These are phyloP conservation scores for Fusarium proliferatum DNA, from an alignment of 2,329 filamentous ascomycete species.

Conservation along the genomic window DNA sequence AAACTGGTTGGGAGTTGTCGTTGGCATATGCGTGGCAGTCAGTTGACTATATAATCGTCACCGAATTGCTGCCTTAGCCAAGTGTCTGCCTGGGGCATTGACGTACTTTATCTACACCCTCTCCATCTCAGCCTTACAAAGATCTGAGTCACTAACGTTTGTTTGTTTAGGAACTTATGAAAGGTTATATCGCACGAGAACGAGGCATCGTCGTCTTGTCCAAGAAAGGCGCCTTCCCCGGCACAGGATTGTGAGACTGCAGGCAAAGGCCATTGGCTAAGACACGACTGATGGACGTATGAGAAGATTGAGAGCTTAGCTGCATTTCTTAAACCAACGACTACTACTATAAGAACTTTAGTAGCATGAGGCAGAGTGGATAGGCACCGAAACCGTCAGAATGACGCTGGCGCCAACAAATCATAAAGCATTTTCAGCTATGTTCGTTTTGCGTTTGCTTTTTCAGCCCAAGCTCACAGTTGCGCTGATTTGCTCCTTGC, in stretches of 20 bases:
- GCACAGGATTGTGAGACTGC: constrained; percentile 73
- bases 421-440: constrained; percentile 26
- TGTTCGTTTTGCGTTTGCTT: constrained; percentile 28
- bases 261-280: constrained; percentile 10
- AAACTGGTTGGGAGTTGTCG: neutral
- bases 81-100: constrained; percentile 41
- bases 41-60: constrained; percentile 45
- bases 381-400: constrained; percentile 16
- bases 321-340: constrained; percentile 12
- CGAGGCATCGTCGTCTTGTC: constrained; percentile 91
- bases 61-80: constrained; percentile 33
- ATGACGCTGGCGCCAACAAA: constrained; percentile 39
- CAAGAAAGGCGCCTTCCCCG: constrained; percentile 93
- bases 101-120: constrained; percentile 31
- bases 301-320: constrained; percentile 23
- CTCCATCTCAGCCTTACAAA: constrained; percentile 39
- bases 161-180: constrained; percentile 83
- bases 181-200: constrained; percentile 96
- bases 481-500: constrained; percentile 7
- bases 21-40: constrained; percentile 31
- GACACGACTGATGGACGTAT: constrained; percentile 3
- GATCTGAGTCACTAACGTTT: constrained; percentile 50
- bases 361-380: constrained; percentile 18
- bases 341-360: constrained; percentile 5
- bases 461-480: constrained; percentile 9